A percentile compares a stretch with the other conserved stretches of the same genome.
These are phyloP conservation scores for Aspergillus melleus DNA, from an alignment of 2,329 filamentous ascomycete species.

Conservation along the genomic window DNA sequence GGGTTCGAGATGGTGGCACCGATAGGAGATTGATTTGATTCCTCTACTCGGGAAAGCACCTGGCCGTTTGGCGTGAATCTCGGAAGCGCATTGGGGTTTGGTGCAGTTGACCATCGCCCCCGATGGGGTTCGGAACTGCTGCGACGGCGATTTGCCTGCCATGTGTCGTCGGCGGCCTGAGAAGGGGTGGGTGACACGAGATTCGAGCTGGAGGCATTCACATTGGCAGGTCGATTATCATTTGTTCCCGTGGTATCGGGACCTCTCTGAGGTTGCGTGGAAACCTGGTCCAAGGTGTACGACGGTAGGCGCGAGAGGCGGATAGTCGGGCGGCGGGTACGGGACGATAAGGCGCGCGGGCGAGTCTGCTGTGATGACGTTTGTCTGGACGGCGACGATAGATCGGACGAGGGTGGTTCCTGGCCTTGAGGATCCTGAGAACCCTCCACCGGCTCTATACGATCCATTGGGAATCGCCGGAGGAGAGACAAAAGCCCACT, in stretches of 20 bases:
- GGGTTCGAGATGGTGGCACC: constrained; percentile 7
- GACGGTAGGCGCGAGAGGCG: constrained; percentile 26
- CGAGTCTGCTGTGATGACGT: constrained; percentile 22
- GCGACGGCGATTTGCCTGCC: constrained; percentile 35
- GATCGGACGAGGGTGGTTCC: constrained; percentile 14
- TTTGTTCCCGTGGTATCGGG: constrained; percentile 1
- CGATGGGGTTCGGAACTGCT: constrained; percentile 44
- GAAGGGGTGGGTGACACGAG: constrained; percentile 4
- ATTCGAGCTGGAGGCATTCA: constrained; percentile 6
- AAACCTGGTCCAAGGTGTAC: constrained; percentile 7
- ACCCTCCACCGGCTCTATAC: constrained; percentile 35
- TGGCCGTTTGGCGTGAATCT: constrained; percentile 22
- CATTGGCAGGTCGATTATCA: not conserved
- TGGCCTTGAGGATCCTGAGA: constrained; percentile 13
- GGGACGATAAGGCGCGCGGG: constrained; percentile 23
- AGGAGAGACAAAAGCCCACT: not conserved
- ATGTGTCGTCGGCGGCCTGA: constrained; percentile 25
- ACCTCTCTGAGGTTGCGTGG: constrained; percentile 11
- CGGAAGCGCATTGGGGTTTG: constrained; percentile 21
- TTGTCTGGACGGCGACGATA: constrained; percentile 18
- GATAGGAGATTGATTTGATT: constrained; percentile 24
- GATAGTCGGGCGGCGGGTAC: constrained; percentile 34
- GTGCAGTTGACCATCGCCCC: constrained; percentile 30
- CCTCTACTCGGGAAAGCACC: constrained; percentile 38
- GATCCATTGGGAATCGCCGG: constrained; percentile 33